Evolutionary conservation across 1,139 yeast genomes (phyloP).

Genomic region (Nakaseomyces kungkrabaensis): DNA sequence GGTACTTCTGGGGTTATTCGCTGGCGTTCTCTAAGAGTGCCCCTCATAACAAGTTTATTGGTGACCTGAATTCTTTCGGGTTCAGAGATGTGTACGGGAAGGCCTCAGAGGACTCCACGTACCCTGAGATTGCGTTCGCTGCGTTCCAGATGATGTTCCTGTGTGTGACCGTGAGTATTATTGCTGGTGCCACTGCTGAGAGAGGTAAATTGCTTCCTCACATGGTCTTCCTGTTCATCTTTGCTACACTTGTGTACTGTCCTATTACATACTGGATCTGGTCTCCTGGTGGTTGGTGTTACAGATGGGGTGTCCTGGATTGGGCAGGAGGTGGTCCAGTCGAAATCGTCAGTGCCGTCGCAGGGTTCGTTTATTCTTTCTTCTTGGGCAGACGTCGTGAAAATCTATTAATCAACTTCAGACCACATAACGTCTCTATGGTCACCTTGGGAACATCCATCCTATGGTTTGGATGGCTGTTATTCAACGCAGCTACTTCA

Average conservation of each 20-base stretch:
- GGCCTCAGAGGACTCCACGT: slow-evolving; percentile 32
- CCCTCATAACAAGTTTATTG: slow-evolving; percentile 65
- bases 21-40: slow-evolving; percentile 74
- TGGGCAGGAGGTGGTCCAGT: slow-evolving; percentile 99
- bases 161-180: slow-evolving; percentile 80
- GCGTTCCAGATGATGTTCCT: slow-evolving; percentile 85
- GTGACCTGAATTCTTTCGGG: slow-evolving; percentile 75
- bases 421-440: slow-evolving; percentile 91
- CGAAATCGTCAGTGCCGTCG: slow-evolving; percentile 83
- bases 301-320: slow-evolving; percentile 82
- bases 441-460: slow-evolving; percentile 68
- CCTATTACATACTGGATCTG: slow-evolving; percentile 94
- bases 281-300: slow-evolving; percentile 92
- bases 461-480: slow-evolving; percentile 77
- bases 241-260: slow-evolving; percentile 89
- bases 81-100: slow-evolving; percentile 57
- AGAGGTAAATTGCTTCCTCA: slow-evolving; percentile 85
- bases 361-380: slow-evolving; percentile 77
- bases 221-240: slow-evolving; percentile 68
- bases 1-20: slow-evolving; percentile 98
- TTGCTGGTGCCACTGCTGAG: slow-evolving; percentile 93
- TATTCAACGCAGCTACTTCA: slow-evolving; percentile 80
- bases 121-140: slow-evolving; percentile 80
- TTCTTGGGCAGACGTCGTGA: slow-evolving; percentile 79
- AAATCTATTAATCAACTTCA: slow-evolving; percentile 72